Base-by-base conservation (phyloP, 371 early-diverging fungal genomes). In the Mucor irregularis region DNA sequence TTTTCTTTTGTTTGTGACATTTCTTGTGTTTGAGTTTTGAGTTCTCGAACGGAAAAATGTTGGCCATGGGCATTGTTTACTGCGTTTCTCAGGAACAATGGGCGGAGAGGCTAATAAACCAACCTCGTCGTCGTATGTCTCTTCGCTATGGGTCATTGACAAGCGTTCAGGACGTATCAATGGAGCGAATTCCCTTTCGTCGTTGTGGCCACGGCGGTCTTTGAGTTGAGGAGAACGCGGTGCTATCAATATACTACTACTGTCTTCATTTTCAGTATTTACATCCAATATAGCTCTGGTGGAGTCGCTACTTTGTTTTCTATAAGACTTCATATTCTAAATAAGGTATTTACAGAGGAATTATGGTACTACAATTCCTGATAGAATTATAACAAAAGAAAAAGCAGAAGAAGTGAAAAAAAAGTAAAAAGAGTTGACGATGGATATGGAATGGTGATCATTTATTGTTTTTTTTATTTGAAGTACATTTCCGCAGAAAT, bases 391-490 rank as follows among this genome's bases (percentile, higher is more conserved):
- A 38, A 55, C 6, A 38, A 29, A 14, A 47, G 17, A 29, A 22
- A 43, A 40, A 56, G 40, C 30, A 48, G 38, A 34, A 29, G 24
- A 49, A 43, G 26, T 21, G 21, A 40, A 4, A 10, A 52, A 42
- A 28, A 31, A 24, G 17, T 43, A 33, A 5, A 7, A 40, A 25
- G 25, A 30, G 19, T 29, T 30, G 14, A 29, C 30, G 52, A 22
- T 6, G 22, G 33, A 31, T 11, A 35, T n/a, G 35, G 16, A 35
- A 16, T 35, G 13, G 13, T 35, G 13, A 11, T 42, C 19, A 45
- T 45, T 45, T 29, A 29, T 4, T 11, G 3, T 43, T 33, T 35
- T 49, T 34, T 33, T 53, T 53, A 40, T 40, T 35, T n/a, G n/a
- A n/a, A n/a, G n/a, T n/a, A n/a, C n/a, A n/a, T n/a, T n/a, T n/a